Percentiles rank a stretch among this genome's conserved stretches.
These are phyloP conservation scores for Celoporthe dispersa DNA, from an alignment of 2,329 filamentous ascomycete genomes.

Conservation along the genomic window DNA sequence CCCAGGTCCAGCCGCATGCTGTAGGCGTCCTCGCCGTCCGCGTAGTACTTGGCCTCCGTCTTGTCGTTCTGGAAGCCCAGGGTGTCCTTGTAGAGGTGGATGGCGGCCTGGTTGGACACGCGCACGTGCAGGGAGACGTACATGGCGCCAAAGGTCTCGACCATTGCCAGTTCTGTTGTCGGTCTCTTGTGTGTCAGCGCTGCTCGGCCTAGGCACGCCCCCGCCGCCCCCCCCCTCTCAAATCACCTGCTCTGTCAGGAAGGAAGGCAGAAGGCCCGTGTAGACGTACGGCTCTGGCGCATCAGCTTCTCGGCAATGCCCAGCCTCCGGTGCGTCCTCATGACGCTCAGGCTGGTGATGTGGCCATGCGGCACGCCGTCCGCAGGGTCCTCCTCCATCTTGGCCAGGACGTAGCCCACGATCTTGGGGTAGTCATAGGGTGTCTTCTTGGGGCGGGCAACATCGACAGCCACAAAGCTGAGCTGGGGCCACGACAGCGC, in stretches of 20 bases:
- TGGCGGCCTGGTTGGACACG: slow-evolving; percentile 87
- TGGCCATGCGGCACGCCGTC: slow-evolving; percentile 94
- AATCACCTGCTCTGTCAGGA: too few species aligned
- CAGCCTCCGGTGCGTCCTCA: slow-evolving; percentile 89
- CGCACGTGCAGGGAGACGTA: slow-evolving; percentile 98
- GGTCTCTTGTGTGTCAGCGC: not conserved
- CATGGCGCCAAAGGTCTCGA: slow-evolving; percentile 86
- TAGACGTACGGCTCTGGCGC: slow-evolving; percentile 85
- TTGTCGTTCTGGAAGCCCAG: slow-evolving; percentile 88
- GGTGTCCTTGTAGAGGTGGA: slow-evolving; percentile 91
- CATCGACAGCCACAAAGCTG: slow-evolving; percentile 93
- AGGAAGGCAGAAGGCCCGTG: too few species aligned
- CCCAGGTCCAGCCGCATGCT: slow-evolving; percentile 89
- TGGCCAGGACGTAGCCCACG: slow-evolving; percentile 97
- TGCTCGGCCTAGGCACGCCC: not conserved
- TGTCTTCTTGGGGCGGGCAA: slow-evolving; percentile 75
- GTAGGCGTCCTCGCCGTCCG: slow-evolving; percentile 94
- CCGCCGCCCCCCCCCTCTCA: too few species aligned
- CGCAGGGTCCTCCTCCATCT: slow-evolving; percentile 97
- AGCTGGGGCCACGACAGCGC: slow-evolving; percentile 97
- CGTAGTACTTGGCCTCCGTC: slow-evolving; percentile 89
- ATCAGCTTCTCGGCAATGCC: slow-evolving; percentile 97
- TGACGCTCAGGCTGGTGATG: slow-evolving; percentile 93
- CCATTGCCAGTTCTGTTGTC: slow-evolving; percentile 86
- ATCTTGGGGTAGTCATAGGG: slow-evolving; percentile 94